A percentile compares a stretch with the other conserved stretches of the same genome.
These are phyloP conservation scores for Sugiyamaella mastotermitis DNA, from an alignment of 805 yeast species.

Conservation along the genomic window DNA sequence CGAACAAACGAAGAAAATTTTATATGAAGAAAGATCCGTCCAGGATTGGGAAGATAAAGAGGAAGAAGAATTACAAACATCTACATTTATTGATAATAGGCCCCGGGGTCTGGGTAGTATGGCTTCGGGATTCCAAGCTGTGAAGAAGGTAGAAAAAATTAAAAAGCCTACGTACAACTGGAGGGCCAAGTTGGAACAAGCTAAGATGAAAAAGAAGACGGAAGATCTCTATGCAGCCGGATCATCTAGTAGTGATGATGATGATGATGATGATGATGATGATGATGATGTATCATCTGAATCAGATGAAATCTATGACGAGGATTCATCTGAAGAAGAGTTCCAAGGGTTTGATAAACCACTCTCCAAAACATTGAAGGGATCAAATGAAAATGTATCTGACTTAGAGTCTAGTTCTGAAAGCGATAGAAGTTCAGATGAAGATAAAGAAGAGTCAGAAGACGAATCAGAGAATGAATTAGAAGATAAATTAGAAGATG, in stretches of 20 bases:
- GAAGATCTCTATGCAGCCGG: conserved; percentile 26
- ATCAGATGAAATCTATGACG: conserved; percentile 12
- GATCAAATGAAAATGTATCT: conserved; percentile 14
- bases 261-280: conserved; percentile 17
- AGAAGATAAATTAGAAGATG: conserved; percentile 24
- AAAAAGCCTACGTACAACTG: conserved; percentile 63
- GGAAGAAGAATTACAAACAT: conserved; percentile 21
- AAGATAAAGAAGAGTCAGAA: conserved; percentile 23
- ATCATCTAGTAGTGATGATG: conserved; percentile 24
- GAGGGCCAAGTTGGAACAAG: conserved; percentile 51
- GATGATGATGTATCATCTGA: conserved; percentile 10
- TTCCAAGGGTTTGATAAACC: conserved; percentile 8
- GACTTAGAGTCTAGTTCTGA: conserved; percentile 7
- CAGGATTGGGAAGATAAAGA: conserved; percentile 49
- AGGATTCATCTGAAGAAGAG: conserved; percentile 21
- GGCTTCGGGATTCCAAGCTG: conserved; percentile 47
- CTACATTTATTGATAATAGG: conserved; percentile 64
- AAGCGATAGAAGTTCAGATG: conserved; percentile 11
- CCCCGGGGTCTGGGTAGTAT: conserved; percentile 53
- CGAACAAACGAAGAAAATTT: conserved; percentile 52
- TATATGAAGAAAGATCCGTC: conserved; percentile 64
- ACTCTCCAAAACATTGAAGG: conserved; percentile 17
- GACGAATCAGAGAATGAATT: conserved; percentile 21
- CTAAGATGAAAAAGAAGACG: conserved; percentile 29
- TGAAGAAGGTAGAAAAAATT: conserved; percentile 28